phyloP scores from a whole-genome alignment of 331 rosid species.

The Acacia pycnantha region DNA sequence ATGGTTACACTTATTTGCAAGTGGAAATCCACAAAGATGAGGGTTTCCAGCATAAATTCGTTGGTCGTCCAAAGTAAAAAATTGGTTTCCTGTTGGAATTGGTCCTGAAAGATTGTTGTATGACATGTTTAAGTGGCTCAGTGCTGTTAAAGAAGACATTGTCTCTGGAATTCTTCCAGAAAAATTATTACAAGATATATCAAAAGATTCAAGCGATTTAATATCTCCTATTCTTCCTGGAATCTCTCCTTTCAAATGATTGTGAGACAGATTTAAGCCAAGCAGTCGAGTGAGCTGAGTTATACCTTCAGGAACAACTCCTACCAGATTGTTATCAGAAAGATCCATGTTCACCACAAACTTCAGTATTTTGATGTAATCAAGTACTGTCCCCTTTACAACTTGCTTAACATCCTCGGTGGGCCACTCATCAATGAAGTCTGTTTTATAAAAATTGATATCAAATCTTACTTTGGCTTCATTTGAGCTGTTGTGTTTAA shows the following conservation, averaged over 20 bases:
- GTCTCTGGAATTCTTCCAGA: not conserved
- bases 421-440: not conserved
- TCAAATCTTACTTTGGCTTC: too few relatives aligned
- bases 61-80: not conserved
- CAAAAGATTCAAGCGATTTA: constrained; percentile 30
- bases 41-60: constrained; percentile 20
- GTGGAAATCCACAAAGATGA: constrained; percentile 23
- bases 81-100: constrained; percentile 19
- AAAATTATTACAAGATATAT: constrained; percentile 18
- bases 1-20: constrained; percentile 2
- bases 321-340: not conserved
- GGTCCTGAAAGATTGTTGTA: constrained; percentile 32
- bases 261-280: constrained; percentile 31
- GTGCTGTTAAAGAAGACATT: constrained; percentile 6
- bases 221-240: constrained; percentile 7
- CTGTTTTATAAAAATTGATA: too few relatives aligned
- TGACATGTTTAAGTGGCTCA: constrained; percentile 19
- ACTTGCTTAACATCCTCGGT: not conserved
- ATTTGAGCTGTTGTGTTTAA: too few relatives aligned
- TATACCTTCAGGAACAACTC: constrained; percentile 30
- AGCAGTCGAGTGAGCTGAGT: constrained; percentile 16
- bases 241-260: constrained; percentile 27
- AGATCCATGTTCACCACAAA: constrained; percentile 28
- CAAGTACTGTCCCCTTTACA: not conserved
- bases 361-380: not conserved